Conservation (phyloP, 2,329 filamentous ascomycete species). For the Colletotrichum sp. region DNA sequence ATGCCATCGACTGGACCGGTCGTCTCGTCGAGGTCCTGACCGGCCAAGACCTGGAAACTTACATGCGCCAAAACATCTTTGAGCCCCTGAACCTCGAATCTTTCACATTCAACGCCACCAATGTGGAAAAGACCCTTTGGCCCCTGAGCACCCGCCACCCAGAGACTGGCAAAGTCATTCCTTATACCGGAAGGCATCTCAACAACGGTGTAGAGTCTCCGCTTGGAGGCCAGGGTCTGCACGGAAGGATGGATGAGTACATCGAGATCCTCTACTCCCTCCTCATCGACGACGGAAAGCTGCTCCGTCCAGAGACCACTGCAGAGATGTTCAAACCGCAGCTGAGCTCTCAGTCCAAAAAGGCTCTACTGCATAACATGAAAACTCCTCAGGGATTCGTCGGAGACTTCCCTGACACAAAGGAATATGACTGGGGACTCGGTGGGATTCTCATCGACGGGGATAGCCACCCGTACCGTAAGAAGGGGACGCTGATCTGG, state of each 20-base stretch:
- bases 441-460: slow-evolving; percentile 44
- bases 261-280: slow-evolving; percentile 49
- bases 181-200: background rate
- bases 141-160: slow-evolving; percentile 17
- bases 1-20: slow-evolving; percentile 33
- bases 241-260: slow-evolving; percentile 42
- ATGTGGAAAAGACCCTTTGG: background rate
- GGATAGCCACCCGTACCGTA: slow-evolving; percentile 38
- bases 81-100: slow-evolving; percentile 43
- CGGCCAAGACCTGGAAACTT: slow-evolving; percentile 26
- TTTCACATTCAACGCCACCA: background rate
- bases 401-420: slow-evolving; percentile 33
- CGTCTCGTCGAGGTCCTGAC: slow-evolving; percentile 26
- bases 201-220: slow-evolving; percentile 22
- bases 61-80: slow-evolving; percentile 44
- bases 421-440: slow-evolving; percentile 43
- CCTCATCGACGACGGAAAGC: slow-evolving; percentile 45
- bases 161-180: slow-evolving; percentile 6
- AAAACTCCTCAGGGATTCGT: slow-evolving; percentile 27
- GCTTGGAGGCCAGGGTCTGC: slow-evolving; percentile 39
- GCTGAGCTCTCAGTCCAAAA: slow-evolving; percentile 27
- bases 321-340: slow-evolving; percentile 52
- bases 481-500: slow-evolving; percentile 45
- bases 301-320: slow-evolving; percentile 46
- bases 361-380: slow-evolving; percentile 28